Base-by-base conservation (phyloP, 345 rosid genomes). In the Orychophragmus violaceus region DNA sequence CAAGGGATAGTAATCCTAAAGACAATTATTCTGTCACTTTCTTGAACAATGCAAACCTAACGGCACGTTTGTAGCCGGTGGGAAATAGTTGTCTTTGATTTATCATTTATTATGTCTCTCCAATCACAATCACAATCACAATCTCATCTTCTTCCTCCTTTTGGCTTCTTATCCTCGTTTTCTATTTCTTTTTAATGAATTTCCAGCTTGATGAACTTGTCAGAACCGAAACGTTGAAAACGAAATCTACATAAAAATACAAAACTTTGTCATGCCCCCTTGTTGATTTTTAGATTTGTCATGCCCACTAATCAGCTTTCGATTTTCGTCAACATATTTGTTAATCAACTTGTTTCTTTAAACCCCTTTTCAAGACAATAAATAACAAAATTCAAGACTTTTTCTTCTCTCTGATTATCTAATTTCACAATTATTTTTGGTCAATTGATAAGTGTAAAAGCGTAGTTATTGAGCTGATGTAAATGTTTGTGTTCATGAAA, bases 151-250 rank as follows among this genome's bases (percentile, higher is more conserved):
- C 30, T n/a, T 42, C 3, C 4, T 50, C 46, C 5, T 54, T 49
- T 72, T 29, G 65, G 21, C 35, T 72, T 22, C 51, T 65, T 71
- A 54, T 71, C 58, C 64, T 55, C 57, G 7, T 72, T 72, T 44
- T 14, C 22, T 32, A 21, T 64, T 51, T 24, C 21, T 16, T 49
- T n/a, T 32, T 25, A 3, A 9, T 52, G 17, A 59, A 24, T 41
- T 52, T 64, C 54, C 54, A 54, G 59, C 82, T 76, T 64, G 16
- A 60, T 19, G 72, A 52, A 70, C 18, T 62, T 63, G 80, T 82
- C 80, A 62, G 35, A 62, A 44, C 60, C 63, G 5, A 46, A 58
- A 60, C 62, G 59, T 76, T 75, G 37, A 74, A 59, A 66, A 72
- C 45, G 76, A 64, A 17, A 51, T 17, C 2, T 66, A 19, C 59